Evolutionary conservation across 306 rosid species (phyloP).

Genomic region (Ziziphus jujuba): DNA sequence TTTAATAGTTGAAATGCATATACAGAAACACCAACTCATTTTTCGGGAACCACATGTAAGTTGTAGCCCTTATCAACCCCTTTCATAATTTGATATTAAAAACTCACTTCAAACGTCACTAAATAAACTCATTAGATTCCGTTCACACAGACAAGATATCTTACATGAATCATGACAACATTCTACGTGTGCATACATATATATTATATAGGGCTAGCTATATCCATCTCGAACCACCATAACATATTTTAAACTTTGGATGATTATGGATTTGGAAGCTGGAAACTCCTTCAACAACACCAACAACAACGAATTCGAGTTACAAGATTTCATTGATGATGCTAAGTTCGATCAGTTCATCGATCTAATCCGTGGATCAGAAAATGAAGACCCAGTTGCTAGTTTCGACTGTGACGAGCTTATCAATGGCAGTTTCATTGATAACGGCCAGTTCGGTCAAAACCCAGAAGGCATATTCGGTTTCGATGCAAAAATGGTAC

Average conservation of each 20-base stretch:
- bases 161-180: too few species aligned
- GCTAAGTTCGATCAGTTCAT: conserved; percentile 67
- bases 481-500: conserved; percentile 9
- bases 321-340: conserved; percentile 53
- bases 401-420: conserved; percentile 49
- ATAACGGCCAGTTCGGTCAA: conserved; percentile 27
- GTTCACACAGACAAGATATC: too few species aligned
- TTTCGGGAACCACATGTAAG: too few species aligned
- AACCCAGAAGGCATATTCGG: background rate
- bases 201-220: too few species aligned
- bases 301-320: conserved; percentile 49
- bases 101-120: too few species aligned
- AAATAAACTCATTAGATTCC: too few species aligned
- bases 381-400: conserved; percentile 30
- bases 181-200: too few species aligned
- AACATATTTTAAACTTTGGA: conserved; percentile 3
- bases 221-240: conserved; percentile 1
- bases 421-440: conserved; percentile 47
- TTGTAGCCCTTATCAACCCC: too few species aligned
- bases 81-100: too few species aligned
- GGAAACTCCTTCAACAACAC: conserved; percentile 28
- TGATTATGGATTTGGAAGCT: conserved; percentile 26
- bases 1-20: too few species aligned
- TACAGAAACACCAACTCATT: too few species aligned
- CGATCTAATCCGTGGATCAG: conserved; percentile 72